A percentile compares a stretch with the other conserved stretches of the same genome.
phyloP scores from a whole-genome alignment of 441 rosid genomes.

The Pelargonium fulgidum region DNA sequence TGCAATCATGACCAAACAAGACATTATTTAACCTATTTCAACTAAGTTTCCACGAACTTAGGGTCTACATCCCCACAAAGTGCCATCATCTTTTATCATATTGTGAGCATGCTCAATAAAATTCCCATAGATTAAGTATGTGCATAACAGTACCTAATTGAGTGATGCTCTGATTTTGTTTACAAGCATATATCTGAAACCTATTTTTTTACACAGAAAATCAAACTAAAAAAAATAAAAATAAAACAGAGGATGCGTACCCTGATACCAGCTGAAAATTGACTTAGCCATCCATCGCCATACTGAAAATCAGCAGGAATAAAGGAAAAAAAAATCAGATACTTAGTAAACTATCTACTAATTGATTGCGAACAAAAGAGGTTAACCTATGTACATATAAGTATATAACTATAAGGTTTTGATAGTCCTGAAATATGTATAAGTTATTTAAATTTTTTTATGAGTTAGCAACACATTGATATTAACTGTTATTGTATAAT shows the following conservation, averaged over 20 bases:
- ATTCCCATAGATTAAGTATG: neutral
- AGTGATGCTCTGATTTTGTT: neutral
- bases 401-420: slow-evolving; percentile 8
- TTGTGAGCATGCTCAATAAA: neutral
- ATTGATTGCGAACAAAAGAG: neutral
- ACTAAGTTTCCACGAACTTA: neutral
- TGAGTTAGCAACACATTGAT: neutral
- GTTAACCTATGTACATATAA: neutral
- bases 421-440: neutral
- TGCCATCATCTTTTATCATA: neutral
- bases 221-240: neutral
- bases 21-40: neutral
- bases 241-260: slow-evolving; percentile 37
- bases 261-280: slow-evolving; percentile 71
- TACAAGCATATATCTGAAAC: neutral
- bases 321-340: slow-evolving; percentile 2
- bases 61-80: neutral
- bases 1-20: neutral
- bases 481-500: slow-evolving; percentile 9
- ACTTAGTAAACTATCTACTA: neutral
- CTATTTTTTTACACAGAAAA: neutral
- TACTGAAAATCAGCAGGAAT: slow-evolving; percentile 38
- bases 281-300: slow-evolving; percentile 72
- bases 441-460: slow-evolving; percentile 2
- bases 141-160: neutral